Base-by-base conservation (phyloP, 208 protist species). In the Crithidia thermophila region DNA sequence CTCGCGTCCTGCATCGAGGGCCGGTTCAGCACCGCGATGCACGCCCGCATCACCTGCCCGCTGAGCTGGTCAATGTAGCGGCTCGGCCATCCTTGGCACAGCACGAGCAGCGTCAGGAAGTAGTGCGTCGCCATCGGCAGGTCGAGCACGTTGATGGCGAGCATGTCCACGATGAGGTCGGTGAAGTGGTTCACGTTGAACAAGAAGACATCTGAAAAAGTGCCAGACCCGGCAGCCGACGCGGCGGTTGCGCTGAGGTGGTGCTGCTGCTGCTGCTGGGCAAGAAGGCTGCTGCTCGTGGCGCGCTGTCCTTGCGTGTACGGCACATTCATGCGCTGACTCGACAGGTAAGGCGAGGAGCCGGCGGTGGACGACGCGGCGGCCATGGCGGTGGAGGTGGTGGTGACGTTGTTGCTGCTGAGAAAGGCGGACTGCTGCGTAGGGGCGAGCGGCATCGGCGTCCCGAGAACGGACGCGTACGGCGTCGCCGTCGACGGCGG, bases 101-200 rank as follows among this genome's bases (percentile, higher is more conserved):
- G 64, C 11, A 80, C 51, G 18, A 95, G 77, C 30, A 95, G 66
- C 11, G 59, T 72, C 36, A 84, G 30, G 55, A 93, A 90, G 56
- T 86, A 95, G 39, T 79, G 66, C 13, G 63, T 80, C 20, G 81
- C 68, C 40, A 68, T 79, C 13, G 75, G 68, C 11, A 95, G 69
- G n/a, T 88, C 79, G 46, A 95, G 79, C n/a, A 93, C 81, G 65
- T 90, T 85, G 65, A 91, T 90, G 21, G 87, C 87, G 3, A 95
- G 53, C 76, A 95, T 77, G 67, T 95, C 86, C 33, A 91, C 82
- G 9, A 95, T 69, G 10, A 95, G 58, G 55, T 88, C 81, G 8
- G 85, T 90, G 45, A 95, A 93, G 55, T 80, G 79, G 33, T 75
- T 86, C 11, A 93, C 64, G 72, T 95, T 95, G 66, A 85, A 93